phyloP scores from a whole-genome alignment of 345 rosid species.

The Citrus unshiu region DNA sequence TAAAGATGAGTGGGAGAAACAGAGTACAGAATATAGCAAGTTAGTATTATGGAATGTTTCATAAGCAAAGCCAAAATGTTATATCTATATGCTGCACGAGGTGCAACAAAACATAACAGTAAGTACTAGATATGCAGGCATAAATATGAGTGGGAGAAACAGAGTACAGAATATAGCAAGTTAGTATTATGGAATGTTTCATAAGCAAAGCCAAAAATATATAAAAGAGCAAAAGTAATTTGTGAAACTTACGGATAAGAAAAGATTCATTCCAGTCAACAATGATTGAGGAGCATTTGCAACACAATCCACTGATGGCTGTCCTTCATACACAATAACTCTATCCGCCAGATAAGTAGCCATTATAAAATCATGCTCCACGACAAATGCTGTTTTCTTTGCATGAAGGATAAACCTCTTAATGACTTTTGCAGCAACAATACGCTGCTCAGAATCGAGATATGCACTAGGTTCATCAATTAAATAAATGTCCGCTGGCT shows the following conservation, averaged over 20 bases:
- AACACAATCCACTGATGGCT: conserved; percentile 79
- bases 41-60: background rate
- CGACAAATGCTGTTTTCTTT: conserved; percentile 98
- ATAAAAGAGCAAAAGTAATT: background rate
- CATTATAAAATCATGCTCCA: conserved; percentile 99
- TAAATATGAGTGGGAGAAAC: background rate
- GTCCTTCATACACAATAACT: conserved; percentile 93
- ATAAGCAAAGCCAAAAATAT: background rate
- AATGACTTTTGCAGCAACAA: conserved; percentile 95
- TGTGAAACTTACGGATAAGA: conserved; percentile 72
- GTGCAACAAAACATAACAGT: background rate
- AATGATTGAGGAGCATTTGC: conserved; percentile 95
- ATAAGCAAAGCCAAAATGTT: conserved; percentile 52
- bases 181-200: background rate
- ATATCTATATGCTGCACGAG: conserved; percentile 81
- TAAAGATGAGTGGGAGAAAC: background rate
- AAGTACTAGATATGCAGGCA: background rate
- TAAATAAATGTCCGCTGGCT: conserved; percentile 98
- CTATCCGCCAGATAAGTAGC: conserved; percentile 92
- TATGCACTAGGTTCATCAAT: conserved; percentile 99
- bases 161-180: background rate
- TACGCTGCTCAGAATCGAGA: conserved; percentile 99
- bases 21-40: background rate
- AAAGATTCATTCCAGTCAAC: conserved; percentile 97
- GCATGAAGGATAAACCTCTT: conserved; percentile 98